phyloP scores from a whole-genome alignment of 805 yeast genomes.

The Metschnikowia rubicola region DNA sequence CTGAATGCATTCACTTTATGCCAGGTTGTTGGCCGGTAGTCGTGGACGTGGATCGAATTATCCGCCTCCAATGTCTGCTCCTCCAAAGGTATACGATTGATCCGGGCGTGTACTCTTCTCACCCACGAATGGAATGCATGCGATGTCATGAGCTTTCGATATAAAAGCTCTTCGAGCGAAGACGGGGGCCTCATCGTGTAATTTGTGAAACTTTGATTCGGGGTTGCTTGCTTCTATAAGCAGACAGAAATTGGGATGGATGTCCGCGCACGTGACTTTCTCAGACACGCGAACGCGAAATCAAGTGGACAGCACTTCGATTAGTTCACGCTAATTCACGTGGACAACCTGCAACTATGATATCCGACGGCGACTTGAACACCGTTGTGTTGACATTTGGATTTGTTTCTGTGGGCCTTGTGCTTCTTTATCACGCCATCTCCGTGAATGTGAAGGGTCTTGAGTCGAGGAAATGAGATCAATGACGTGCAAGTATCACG shows the following conservation, averaged over 20 bases:
- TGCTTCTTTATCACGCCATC: conserved; percentile 67
- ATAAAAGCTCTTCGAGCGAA: conserved; percentile 23
- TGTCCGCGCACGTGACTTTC: conserved; percentile 5
- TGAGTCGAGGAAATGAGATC: conserved; percentile 1
- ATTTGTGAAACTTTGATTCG: background rate
- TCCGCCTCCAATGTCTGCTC: conserved; percentile 21
- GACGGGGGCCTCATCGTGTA: conserved; percentile 7
- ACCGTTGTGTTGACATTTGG: conserved; percentile 72
- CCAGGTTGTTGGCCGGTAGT: conserved; percentile 45
- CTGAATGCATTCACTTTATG: conserved; percentile 64
- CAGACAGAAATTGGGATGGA: too few species aligned
- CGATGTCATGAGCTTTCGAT: conserved; percentile 48
- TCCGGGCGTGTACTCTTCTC: conserved; percentile 54
- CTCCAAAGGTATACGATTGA: conserved; percentile 56
- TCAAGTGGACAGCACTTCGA: conserved; percentile 3
- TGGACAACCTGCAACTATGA: conserved; percentile 48
- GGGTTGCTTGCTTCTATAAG: too few species aligned
- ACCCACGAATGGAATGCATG: conserved; percentile 63
- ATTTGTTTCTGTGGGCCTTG: conserved; percentile 63
- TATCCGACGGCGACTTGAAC: conserved; percentile 77
- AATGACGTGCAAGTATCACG: background rate
- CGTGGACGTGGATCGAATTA: conserved; percentile 21
- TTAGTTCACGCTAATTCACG: background rate
- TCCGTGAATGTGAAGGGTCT: conserved; percentile 42
- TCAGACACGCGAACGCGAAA: background rate